These are phyloP conservation scores for Dendrobium nobile DNA, from an alignment of 106 monocot species.

Conservation along the genomic window DNA sequence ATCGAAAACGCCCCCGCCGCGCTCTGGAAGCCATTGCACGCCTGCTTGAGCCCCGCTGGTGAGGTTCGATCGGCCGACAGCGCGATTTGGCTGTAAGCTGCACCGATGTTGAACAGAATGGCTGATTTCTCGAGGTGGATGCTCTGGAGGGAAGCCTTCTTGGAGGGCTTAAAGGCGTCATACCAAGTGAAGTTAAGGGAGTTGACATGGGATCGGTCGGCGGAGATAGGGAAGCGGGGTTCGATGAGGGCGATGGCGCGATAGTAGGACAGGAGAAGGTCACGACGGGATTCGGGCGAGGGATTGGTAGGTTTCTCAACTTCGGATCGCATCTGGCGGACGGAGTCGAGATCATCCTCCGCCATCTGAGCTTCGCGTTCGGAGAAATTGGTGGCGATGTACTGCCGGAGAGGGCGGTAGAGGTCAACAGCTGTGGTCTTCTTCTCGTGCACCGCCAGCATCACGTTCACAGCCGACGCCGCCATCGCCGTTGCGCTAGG, in stretches of 20 bases:
- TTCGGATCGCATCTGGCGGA: slow-evolving; percentile 41
- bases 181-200: slow-evolving; percentile 72
- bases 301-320: slow-evolving; percentile 26
- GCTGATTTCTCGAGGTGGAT: slow-evolving; percentile 69
- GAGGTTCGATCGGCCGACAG: slow-evolving; percentile 33
- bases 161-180: slow-evolving; percentile 72
- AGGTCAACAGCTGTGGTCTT: slow-evolving; percentile 42
- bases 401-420: slow-evolving; percentile 42
- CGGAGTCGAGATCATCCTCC: slow-evolving; percentile 49
- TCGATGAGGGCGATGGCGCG: slow-evolving; percentile 56
- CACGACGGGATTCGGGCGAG: slow-evolving; percentile 43
- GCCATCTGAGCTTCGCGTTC: slow-evolving; percentile 57
- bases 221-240: slow-evolving; percentile 52
- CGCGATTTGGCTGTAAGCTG: slow-evolving; percentile 65
- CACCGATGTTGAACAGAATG: slow-evolving; percentile 75
- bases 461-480: slow-evolving; percentile 23
- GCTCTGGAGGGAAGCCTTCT: slow-evolving; percentile 44
- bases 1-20: slow-evolving; percentile 54
- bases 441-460: slow-evolving; percentile 69
- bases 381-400: slow-evolving; percentile 59
- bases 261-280: slow-evolving; percentile 50
- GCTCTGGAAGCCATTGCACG: slow-evolving; percentile 58
- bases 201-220: slow-evolving; percentile 28
- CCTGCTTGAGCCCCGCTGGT: slow-evolving; percentile 43
- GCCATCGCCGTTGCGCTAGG: neutral